Percentiles rank a stretch among this genome's conserved stretches.
phyloP scores from a whole-genome alignment of 176 grass and related monocot genomes.

The Thinopyrum elongatum region DNA sequence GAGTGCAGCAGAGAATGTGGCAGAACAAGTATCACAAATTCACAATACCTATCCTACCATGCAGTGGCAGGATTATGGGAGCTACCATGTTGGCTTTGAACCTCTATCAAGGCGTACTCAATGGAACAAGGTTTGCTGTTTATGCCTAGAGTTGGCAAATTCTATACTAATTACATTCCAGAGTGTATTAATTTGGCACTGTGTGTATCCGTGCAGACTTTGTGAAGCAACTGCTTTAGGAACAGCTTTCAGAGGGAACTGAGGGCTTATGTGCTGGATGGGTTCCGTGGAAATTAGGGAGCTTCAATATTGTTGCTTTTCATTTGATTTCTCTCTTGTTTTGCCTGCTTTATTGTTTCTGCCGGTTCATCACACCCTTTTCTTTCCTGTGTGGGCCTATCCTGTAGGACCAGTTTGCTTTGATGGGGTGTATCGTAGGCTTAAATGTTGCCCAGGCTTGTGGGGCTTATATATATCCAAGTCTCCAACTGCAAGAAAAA shows the following conservation, averaged over 20 bases:
- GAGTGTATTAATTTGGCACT: constrained; percentile 65
- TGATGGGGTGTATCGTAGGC: too few relatives aligned
- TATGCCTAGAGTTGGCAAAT: constrained; percentile 77
- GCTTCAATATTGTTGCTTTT: too few relatives aligned
- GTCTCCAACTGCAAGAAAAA: too few relatives aligned
- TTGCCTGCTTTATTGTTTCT: too few relatives aligned
- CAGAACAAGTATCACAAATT: constrained; percentile 34
- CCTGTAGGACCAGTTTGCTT: too few relatives aligned
- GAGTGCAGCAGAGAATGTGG: constrained; percentile 53
- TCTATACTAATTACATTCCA: constrained; percentile 54
- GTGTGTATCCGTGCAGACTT: constrained; percentile 71
- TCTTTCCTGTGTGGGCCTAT: too few relatives aligned
- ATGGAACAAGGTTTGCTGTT: constrained; percentile 70
- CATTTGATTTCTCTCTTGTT: too few relatives aligned
- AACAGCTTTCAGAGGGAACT: constrained; percentile 57
- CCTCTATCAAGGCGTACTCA: constrained; percentile 33
- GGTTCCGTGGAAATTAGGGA: neutral
- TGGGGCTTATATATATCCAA: too few relatives aligned
- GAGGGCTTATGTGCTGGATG: constrained; percentile 68
- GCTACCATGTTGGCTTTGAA: constrained; percentile 39
- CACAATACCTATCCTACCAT: constrained; percentile 26
- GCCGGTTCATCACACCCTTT: too few relatives aligned
- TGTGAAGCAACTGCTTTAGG: constrained; percentile 65
- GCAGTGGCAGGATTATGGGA: constrained; percentile 56
- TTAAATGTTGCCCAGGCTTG: too few relatives aligned